Conservation (phyloP, 768 basidiomycete genomes). For the Phanerodontia chrysosporium region DNA sequence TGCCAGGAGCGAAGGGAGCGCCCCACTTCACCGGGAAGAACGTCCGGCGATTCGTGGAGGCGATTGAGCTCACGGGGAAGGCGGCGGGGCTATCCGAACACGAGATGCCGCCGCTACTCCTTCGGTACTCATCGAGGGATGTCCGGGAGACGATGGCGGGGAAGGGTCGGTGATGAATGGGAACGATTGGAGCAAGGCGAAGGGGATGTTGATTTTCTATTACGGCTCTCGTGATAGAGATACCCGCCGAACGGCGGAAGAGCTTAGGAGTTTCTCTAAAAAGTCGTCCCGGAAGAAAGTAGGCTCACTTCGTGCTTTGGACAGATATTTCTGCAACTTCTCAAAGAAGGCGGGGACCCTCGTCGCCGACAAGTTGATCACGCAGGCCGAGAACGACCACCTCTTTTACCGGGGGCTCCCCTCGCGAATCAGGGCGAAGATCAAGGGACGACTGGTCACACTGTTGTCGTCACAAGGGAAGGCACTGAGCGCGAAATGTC, state of each 20-base stretch:
- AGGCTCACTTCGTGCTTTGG: neutral
- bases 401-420: neutral
- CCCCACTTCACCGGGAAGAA: neutral
- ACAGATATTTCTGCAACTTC: neutral
- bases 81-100: neutral
- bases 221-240: neutral
- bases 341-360: neutral
- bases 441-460: too few relatives aligned
- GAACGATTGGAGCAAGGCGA: constrained; percentile 1
- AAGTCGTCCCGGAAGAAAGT: neutral
- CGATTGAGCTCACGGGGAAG: neutral
- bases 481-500: neutral
- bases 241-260: neutral
- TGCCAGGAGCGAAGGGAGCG: neutral
- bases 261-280: neutral
- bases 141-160: neutral
- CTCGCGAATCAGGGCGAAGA: neutral
- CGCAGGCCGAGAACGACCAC: neutral
- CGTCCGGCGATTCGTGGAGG: neutral
- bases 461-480: neutral
- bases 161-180: neutral
- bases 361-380: neutral
- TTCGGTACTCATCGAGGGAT: neutral
- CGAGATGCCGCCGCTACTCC: neutral
- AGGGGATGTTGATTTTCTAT: neutral